phyloP scores from a whole-genome alignment of 805 yeast species.

The Yarrowia porcina region DNA sequence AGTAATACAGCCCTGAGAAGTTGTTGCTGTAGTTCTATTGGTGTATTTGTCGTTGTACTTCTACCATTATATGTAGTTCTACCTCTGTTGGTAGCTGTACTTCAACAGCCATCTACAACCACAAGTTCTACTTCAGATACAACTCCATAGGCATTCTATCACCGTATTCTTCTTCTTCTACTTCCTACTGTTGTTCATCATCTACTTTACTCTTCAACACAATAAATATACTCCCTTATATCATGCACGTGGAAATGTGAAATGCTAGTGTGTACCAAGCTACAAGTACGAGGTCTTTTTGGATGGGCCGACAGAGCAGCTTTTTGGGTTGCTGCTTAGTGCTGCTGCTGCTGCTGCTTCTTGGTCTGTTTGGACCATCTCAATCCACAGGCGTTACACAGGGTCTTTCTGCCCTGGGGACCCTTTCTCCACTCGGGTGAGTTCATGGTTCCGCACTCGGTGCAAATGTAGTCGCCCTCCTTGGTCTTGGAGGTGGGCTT shows the following conservation, averaged over 20 bases:
- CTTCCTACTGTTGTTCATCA: too few species aligned
- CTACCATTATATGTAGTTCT: too few species aligned
- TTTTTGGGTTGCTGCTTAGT: not conserved
- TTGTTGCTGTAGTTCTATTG: too few species aligned
- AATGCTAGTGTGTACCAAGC: not conserved
- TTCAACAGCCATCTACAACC: too few species aligned
- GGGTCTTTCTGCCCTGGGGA: slow-evolving; percentile 73
- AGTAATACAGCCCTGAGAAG: too few species aligned
- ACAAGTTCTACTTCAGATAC: too few species aligned
- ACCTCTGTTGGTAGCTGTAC: too few species aligned
- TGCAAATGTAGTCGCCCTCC: slow-evolving; percentile 41
- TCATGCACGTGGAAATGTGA: not conserved
- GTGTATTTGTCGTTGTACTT: too few species aligned
- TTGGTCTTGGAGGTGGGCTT: slow-evolving; percentile 10
- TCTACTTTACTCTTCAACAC: too few species aligned
- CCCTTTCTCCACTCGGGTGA: slow-evolving; percentile 96
- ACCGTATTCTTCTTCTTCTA: too few species aligned
- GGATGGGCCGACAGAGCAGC: too few species aligned
- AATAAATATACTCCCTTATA: not conserved
- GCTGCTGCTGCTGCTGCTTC: slow-evolving; percentile 5
- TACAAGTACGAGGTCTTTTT: not conserved
- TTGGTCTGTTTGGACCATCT: slow-evolving; percentile 42
- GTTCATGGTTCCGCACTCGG: slow-evolving; percentile 68
- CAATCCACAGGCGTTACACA: slow-evolving; percentile 92
- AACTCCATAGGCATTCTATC: too few species aligned